Conservation (phyloP, 345 rosid species). For the Linum trigynum region DNA sequence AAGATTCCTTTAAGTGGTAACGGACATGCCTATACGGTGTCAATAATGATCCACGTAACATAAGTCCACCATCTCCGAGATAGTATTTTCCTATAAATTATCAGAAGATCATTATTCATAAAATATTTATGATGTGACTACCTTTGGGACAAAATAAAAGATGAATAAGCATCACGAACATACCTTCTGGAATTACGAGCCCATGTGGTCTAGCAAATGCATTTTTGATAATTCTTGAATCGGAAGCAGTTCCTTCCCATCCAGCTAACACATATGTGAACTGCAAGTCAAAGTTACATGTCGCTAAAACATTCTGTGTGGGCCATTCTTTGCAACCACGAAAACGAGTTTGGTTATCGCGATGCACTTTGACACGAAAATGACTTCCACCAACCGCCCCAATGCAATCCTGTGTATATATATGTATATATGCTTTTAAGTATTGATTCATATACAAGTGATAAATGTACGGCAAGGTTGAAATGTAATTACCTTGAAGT, state of each 20-base stretch:
- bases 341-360: slow-evolving; percentile 89
- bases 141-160: too few relatives aligned
- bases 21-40: too few relatives aligned
- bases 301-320: slow-evolving; percentile 74
- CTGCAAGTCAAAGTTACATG: slow-evolving; percentile 73
- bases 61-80: too few relatives aligned
- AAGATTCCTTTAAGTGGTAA: too few relatives aligned
- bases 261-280: slow-evolving; percentile 87
- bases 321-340: slow-evolving; percentile 61
- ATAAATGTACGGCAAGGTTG: not conserved
- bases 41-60: too few relatives aligned
- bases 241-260: slow-evolving; percentile 95
- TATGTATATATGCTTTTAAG: slow-evolving; percentile 7
- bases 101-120: too few relatives aligned
- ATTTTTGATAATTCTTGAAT: slow-evolving; percentile 61
- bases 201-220: slow-evolving; percentile 64
- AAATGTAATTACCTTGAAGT: slow-evolving; percentile 51
- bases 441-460: slow-evolving; percentile 1
- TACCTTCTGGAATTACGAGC: slow-evolving; percentile 74
- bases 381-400: slow-evolving; percentile 84
- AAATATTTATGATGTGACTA: too few relatives aligned
- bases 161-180: not conserved
- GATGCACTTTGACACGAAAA: slow-evolving; percentile 81
- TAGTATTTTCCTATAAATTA: too few relatives aligned
- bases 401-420: slow-evolving; percentile 45